phyloP scores from a whole-genome alignment of 78 protist genomes.

The Planoprotostelium fungivorum region DNA sequence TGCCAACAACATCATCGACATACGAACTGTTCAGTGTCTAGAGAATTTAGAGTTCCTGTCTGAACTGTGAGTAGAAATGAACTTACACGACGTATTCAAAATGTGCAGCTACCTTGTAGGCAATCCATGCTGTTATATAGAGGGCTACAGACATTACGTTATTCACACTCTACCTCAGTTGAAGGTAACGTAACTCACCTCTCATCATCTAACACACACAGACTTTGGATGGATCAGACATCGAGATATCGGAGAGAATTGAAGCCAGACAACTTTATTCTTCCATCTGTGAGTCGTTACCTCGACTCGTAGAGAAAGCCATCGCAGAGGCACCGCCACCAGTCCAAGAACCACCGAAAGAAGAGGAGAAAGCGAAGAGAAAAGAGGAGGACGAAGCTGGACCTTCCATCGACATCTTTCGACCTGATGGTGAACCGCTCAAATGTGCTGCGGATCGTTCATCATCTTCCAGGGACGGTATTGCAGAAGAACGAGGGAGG shows the following conservation, averaged over 20 bases:
- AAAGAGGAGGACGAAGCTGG: neutral
- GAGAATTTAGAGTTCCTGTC: slow-evolving; percentile 14
- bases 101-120: slow-evolving; percentile 43
- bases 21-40: slow-evolving; percentile 26
- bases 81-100: neutral
- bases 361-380: neutral
- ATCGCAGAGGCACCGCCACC: neutral
- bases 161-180: slow-evolving; percentile 73
- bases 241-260: slow-evolving; percentile 1
- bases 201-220: neutral
- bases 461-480: neutral
- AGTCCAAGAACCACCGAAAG: neutral
- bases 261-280: neutral
- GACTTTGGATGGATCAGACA: neutral
- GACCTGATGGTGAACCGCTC: neutral
- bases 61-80: slow-evolving; percentile 14
- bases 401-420: neutral
- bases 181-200: neutral
- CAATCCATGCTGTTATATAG: slow-evolving; percentile 63
- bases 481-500: slow-evolving; percentile 44
- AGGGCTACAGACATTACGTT: slow-evolving; percentile 60
- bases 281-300: neutral
- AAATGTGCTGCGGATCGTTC: neutral
- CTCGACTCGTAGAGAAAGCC: neutral
- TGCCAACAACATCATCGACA: slow-evolving; percentile 67